Conservation (phyloP, 192 early-diverging fungal species). For the Coemansia sp. region DNA sequence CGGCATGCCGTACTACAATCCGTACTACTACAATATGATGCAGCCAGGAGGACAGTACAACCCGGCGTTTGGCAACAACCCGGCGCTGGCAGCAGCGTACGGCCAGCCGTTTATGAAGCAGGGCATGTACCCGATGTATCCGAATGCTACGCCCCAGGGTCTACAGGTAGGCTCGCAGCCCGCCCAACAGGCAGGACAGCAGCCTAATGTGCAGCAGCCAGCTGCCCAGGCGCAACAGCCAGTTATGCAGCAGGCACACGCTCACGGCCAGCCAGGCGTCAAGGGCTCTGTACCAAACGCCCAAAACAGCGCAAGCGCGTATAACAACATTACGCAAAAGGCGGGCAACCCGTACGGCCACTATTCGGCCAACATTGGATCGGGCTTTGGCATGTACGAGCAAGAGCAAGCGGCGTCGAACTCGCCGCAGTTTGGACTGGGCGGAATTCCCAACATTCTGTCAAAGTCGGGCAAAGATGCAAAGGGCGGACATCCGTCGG, state of each 20-base stretch:
- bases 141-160: constrained; percentile 28
- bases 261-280: constrained; percentile 25
- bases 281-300: constrained; percentile 29
- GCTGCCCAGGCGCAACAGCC: constrained; percentile 19
- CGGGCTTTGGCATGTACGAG: constrained; percentile 47
- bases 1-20: constrained; percentile 74
- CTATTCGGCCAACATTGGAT: constrained; percentile 43
- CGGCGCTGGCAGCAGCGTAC: constrained; percentile 62
- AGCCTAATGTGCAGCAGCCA: constrained; percentile 42
- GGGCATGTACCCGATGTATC: constrained; percentile 84
- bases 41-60: constrained; percentile 78
- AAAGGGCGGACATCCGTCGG: constrained; percentile 32
- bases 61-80: constrained; percentile 69
- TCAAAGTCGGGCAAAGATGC: constrained; percentile 45
- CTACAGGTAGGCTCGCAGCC: constrained; percentile 38
- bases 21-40: constrained; percentile 68
- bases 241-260: constrained; percentile 15
- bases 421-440: constrained; percentile 46
- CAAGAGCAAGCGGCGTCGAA: constrained; percentile 46
- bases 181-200: constrained; percentile 35
- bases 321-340: constrained; percentile 50
- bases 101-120: constrained; percentile 92
- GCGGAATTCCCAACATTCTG: constrained; percentile 48
- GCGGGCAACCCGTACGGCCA: constrained; percentile 44
- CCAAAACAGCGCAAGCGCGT: constrained; percentile 27